phyloP scores from a whole-genome alignment of 306 rosid species.

The Lathyrus sativus region DNA sequence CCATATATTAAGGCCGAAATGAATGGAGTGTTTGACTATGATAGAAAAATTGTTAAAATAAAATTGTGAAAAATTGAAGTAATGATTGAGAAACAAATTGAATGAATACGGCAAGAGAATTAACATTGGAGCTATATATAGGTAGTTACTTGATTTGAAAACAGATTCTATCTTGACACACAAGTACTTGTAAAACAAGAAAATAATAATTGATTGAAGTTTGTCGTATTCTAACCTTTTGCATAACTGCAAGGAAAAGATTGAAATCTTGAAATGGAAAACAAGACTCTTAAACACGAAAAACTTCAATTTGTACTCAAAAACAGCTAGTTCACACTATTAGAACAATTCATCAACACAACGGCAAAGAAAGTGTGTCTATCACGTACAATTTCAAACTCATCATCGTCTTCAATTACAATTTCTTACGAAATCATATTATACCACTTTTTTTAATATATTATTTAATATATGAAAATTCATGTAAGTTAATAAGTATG shows the following conservation, averaged over 20 bases:
- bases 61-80: background rate
- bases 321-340: conserved; percentile 39
- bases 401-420: background rate
- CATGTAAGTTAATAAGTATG: too few relatives aligned
- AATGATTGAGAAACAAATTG: conserved; percentile 28
- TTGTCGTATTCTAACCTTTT: conserved; percentile 37
- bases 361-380: conserved; percentile 37
- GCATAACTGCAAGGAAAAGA: conserved; percentile 34
- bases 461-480: too few relatives aligned
- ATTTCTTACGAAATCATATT: background rate
- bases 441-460: too few relatives aligned
- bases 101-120: conserved; percentile 2
- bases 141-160: conserved; percentile 19
- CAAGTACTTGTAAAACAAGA: conserved; percentile 17
- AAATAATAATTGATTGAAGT: conserved; percentile 24
- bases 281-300: conserved; percentile 29
- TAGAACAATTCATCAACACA: conserved; percentile 25
- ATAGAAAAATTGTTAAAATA: too few relatives aligned
- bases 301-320: conserved; percentile 31
- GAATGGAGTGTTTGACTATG: background rate
- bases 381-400: background rate
- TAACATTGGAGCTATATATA: background rate
- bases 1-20: background rate
- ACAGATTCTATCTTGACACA: background rate
- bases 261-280: background rate